These are phyloP conservation scores for Cucurbita ficifolia DNA, from an alignment of 306 rosid species.

Conservation along the genomic window DNA sequence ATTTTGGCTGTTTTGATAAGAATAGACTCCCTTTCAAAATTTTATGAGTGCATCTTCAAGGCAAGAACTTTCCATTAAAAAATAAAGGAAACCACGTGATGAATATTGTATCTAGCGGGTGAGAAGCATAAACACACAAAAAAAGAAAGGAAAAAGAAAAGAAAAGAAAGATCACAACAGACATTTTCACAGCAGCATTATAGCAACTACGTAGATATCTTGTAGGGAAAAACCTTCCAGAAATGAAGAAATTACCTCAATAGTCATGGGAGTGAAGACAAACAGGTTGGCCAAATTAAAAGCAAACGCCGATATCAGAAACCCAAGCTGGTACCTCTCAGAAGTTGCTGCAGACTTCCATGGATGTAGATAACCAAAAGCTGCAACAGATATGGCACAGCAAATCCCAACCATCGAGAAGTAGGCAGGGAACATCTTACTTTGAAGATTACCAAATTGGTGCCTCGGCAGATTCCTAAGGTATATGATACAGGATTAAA, in stretches of 20 bases:
- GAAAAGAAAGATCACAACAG: not conserved
- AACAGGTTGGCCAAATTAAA: constrained; percentile 76
- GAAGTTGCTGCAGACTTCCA: constrained; percentile 62
- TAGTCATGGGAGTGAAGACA: constrained; percentile 90
- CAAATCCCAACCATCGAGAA: constrained; percentile 67
- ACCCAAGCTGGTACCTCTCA: constrained; percentile 86
- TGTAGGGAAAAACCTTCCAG: not conserved
- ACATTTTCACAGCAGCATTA: not conserved
- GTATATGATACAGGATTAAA: not conserved
- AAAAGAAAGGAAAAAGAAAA: not conserved
- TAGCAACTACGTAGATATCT: not conserved
- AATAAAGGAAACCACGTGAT: not conserved
- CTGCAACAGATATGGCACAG: constrained; percentile 56
- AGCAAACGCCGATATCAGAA: constrained; percentile 69
- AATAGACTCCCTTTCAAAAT: not conserved
- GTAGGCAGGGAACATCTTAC: constrained; percentile 98
- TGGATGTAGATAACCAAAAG: constrained; percentile 82
- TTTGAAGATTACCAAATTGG: constrained; percentile 92
- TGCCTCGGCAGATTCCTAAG: constrained; percentile 89
- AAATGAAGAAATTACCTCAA: constrained; percentile 46
- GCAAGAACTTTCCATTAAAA: not conserved
- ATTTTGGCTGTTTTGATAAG: not conserved
- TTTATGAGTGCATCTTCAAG: not conserved
- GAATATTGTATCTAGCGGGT: not conserved
- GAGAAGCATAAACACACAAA: not conserved